Evolutionary conservation across 495 filamentous ascomycete genomes (phyloP).

Genomic region (Aspergillus olivimuriae): DNA sequence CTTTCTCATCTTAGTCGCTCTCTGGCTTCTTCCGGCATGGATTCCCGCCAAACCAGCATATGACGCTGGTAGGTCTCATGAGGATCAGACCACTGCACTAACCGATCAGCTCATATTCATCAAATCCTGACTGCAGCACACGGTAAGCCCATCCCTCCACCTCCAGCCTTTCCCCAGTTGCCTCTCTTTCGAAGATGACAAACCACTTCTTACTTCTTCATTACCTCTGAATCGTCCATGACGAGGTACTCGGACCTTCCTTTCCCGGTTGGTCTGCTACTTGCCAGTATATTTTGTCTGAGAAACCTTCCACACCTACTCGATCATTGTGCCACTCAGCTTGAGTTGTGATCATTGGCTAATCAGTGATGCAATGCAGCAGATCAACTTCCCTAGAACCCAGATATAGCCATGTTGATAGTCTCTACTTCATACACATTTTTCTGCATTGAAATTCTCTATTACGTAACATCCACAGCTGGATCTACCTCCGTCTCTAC

Average conservation of each 20-base stretch:
- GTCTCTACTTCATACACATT: no score
- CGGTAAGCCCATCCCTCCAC: constrained; percentile 1
- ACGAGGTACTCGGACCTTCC: constrained; percentile 68
- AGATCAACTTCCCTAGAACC: no score
- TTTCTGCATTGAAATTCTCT: no score
- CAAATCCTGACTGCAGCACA: no score
- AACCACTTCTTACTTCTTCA: constrained; percentile 80
- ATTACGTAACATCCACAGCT: no score
- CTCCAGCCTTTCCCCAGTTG: constrained; percentile 20
- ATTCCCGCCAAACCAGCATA: background rate
- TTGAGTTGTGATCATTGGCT: background rate
- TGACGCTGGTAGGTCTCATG: background rate
- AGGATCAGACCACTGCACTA: constrained; percentile 12
- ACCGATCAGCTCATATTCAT: constrained; percentile 19
- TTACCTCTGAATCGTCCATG: constrained; percentile 86
- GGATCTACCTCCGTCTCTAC: no score
- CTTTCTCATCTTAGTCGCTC: no score
- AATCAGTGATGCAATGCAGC: no score
- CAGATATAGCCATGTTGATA: no score
- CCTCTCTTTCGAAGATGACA: constrained; percentile 70
- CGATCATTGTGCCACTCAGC: background rate
- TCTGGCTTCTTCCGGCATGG: no score
- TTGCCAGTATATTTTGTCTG: constrained; percentile 98
- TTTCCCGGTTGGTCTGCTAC: constrained; percentile 77
- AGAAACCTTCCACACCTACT: constrained; percentile 31